Percentiles rank a stretch among this genome's conserved stretches.
phyloP scores from a whole-genome alignment of 23 red algal species.

The Gracilaria domingensis region DNA sequence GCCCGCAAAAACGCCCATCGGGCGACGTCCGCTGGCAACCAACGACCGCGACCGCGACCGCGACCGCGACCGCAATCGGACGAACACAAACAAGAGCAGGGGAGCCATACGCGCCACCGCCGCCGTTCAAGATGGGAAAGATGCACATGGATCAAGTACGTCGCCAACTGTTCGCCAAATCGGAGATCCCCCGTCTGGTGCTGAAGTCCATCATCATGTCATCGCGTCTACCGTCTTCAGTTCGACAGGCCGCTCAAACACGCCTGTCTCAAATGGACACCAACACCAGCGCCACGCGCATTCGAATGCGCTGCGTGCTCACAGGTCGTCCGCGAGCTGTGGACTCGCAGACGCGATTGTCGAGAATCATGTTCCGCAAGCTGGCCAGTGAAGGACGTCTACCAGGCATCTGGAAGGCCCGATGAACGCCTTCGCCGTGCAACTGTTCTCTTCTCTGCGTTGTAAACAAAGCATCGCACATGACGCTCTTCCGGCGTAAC shows the following conservation, averaged over 20 bases:
- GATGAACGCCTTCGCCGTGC: no score
- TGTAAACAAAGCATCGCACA: no score
- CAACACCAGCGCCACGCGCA: conserved; percentile 61
- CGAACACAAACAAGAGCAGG: no score
- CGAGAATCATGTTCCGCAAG: conserved; percentile 67
- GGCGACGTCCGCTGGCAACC: no score
- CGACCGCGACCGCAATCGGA: no score
- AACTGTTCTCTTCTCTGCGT: no score
- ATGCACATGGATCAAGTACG: conserved; percentile 66
- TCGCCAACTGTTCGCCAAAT: conserved; percentile 38
- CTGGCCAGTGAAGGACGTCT: conserved; percentile 48
- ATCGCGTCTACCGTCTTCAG: conserved; percentile 43
- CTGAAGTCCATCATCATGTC: conserved; percentile 70
- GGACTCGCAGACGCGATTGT: conserved; percentile 32
- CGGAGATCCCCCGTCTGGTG: conserved; percentile 51
- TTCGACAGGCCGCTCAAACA: conserved; percentile 58
- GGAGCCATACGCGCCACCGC: no score
- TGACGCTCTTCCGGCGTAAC: no score
- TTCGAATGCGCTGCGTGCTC: conserved; percentile 67
- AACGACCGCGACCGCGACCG: no score
- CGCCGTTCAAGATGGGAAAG: conserved; percentile 71
- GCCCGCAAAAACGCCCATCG: no score
- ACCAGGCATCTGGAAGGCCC: conserved; percentile 70
- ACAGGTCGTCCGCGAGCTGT: conserved; percentile 68
- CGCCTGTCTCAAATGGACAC: conserved; percentile 52